Conservation (phyloP, 345 rosid species). For the Boechera divaricarpa region DNA sequence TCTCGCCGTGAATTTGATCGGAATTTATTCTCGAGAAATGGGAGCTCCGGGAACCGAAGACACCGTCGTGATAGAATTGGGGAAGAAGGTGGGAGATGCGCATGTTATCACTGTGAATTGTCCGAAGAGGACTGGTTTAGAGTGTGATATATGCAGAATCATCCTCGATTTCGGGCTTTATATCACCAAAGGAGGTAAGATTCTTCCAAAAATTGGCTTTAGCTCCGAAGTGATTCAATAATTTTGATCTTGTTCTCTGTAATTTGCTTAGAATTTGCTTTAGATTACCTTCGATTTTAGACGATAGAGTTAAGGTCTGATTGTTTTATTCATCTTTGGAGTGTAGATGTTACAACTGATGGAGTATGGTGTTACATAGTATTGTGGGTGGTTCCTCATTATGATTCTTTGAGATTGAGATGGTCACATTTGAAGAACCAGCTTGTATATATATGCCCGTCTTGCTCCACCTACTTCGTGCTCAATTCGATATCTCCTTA, state of each 20-base stretch:
- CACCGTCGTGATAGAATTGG: slow-evolving; percentile 64
- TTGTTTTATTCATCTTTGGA: neutral
- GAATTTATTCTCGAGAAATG: slow-evolving; percentile 42
- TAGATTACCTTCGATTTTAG: neutral
- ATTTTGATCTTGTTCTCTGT: neutral
- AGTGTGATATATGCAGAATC: slow-evolving; percentile 72
- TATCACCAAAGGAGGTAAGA: slow-evolving; percentile 74
- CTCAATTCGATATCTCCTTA: slow-evolving; percentile 48
- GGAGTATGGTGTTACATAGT: slow-evolving; percentile 86
- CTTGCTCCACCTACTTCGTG: slow-evolving; percentile 54
- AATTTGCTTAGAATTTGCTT: neutral
- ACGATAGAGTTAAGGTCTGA: too few species aligned
- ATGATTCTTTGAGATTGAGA: slow-evolving; percentile 52
- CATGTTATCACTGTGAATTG: slow-evolving; percentile 79
- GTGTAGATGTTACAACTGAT: slow-evolving; percentile 84
- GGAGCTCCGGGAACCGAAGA: slow-evolving; percentile 59
- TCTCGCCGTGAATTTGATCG: slow-evolving; percentile 19
- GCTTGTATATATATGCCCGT: slow-evolving; percentile 68
- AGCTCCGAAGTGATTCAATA: neutral
- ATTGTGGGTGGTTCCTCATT: slow-evolving; percentile 74
- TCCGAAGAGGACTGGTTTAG: slow-evolving; percentile 77
- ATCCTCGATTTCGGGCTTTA: slow-evolving; percentile 82
- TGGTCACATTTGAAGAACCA: slow-evolving; percentile 81
- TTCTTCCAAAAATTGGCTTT: neutral
- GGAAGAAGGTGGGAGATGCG: slow-evolving; percentile 67